These are phyloP conservation scores for Gamsiella multidivaricata DNA, from an alignment of 192 early-diverging fungal genomes.

Conservation along the genomic window DNA sequence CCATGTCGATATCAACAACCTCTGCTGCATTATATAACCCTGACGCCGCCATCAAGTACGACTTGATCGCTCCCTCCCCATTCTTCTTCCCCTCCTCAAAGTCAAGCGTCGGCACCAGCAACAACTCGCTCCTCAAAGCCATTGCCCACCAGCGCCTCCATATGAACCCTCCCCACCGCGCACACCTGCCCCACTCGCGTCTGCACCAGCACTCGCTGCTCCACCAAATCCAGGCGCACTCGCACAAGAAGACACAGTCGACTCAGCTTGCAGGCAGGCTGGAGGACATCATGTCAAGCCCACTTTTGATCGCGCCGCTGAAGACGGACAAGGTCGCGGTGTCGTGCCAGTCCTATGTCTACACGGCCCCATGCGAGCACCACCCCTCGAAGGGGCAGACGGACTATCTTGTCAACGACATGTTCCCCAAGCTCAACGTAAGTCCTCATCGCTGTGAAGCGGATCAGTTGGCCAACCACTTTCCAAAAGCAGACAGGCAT, in stretches of 20 bases:
- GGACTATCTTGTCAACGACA: slow-evolving; percentile 54
- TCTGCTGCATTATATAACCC: slow-evolving; percentile 39
- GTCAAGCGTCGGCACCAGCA: not conserved
- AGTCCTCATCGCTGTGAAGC: slow-evolving; percentile 12
- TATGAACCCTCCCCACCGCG: slow-evolving; percentile 19
- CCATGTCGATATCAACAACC: slow-evolving; percentile 42
- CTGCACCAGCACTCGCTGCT: slow-evolving; percentile 11
- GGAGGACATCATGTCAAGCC: slow-evolving; percentile 50
- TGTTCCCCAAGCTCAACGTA: slow-evolving; percentile 54
- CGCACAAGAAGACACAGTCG: slow-evolving; percentile 45
- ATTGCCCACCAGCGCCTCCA: slow-evolving; percentile 28
- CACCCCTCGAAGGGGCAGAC: slow-evolving; percentile 48
- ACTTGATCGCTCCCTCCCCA: slow-evolving; percentile 32
- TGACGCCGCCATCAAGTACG: slow-evolving; percentile 38
- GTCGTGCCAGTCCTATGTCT: slow-evolving; percentile 32
- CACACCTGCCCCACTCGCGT: slow-evolving; percentile 4
- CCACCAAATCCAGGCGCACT: slow-evolving; percentile 30
- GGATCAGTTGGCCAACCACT: not conserved
- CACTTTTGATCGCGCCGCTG: slow-evolving; percentile 38
- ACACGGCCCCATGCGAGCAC: slow-evolving; percentile 52
- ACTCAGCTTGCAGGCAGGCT: slow-evolving; percentile 45
- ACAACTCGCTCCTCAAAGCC: slow-evolving; percentile 26
- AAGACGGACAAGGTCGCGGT: not conserved
- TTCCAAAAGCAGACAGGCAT: slow-evolving; percentile 6
- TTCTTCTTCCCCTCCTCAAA: slow-evolving; percentile 1